Evolutionary conservation across 805 yeast genomes (phyloP).

Genomic region (Limtongia smithiae): DNA sequence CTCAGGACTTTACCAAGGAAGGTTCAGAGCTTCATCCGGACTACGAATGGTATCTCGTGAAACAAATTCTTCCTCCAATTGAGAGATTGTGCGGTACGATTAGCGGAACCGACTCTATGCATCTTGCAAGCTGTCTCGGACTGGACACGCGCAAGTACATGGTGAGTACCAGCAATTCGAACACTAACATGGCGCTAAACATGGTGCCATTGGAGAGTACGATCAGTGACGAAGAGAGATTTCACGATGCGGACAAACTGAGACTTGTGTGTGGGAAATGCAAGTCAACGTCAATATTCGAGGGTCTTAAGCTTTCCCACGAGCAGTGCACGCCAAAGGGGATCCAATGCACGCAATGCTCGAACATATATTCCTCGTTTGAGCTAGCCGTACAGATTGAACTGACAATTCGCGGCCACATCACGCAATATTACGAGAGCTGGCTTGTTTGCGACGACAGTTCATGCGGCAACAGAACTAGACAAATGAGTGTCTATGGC

Average conservation of each 20-base stretch:
- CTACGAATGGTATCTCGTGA: conserved; percentile 71
- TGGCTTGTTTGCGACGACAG: conserved; percentile 82
- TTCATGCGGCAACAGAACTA: conserved; percentile 72
- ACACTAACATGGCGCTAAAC: conserved; percentile 25
- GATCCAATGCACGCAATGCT: conserved; percentile 63
- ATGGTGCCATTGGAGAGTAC: conserved; percentile 77
- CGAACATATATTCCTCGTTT: conserved; percentile 47
- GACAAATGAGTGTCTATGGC: conserved; percentile 88
- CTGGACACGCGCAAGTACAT: conserved; percentile 66
- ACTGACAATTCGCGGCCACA: conserved; percentile 60
- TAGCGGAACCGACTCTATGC: conserved; percentile 78
- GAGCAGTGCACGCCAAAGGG: conserved; percentile 58
- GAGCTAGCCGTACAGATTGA: conserved; percentile 72
- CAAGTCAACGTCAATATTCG: conserved; percentile 57
- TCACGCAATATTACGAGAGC: conserved; percentile 78
- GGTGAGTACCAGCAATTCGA: conserved; percentile 40
- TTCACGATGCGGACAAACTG: conserved; percentile 58
- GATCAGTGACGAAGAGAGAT: conserved; percentile 77
- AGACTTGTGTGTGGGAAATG: conserved; percentile 58
- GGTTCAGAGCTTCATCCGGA: conserved; percentile 46
- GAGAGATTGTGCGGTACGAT: conserved; percentile 81
- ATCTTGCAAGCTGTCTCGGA: conserved; percentile 74
- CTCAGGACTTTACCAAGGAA: conserved; percentile 54
- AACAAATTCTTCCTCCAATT: conserved; percentile 86
- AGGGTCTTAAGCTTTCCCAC: conserved; percentile 66